Evolutionary conservation across 345 rosid species (phyloP), one percentile per base, ranked within the genome.

Genomic region (Eutrema heterophyllum): DNA sequence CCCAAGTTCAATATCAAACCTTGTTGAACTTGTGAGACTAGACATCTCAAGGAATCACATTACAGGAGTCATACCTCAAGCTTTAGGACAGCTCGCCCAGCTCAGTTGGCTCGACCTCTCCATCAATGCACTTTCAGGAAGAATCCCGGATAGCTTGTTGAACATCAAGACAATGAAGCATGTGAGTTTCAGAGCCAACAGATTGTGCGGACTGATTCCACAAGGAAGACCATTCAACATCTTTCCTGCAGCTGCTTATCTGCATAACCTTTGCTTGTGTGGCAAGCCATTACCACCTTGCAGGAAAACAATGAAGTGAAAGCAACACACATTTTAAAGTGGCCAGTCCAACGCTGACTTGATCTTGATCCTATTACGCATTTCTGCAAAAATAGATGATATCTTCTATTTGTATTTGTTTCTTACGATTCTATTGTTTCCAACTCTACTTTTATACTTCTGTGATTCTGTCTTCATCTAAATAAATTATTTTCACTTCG

Each of bases 241-340:
- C 60, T 94, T 94, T 69, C 95, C 90, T 8, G 83, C 87, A 16
- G 83, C 79, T 61, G 96, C 98, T 60, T 94, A 91, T 84, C 89
- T 87, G 49, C 96, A 94, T 67, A 94, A 91, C 73, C 84, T 88
- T 36, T 94, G 98, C 87, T 79, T 94, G 70, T 94, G 98, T 56
- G 98, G 96, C 72, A 89, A 86, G 63, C 98, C 98, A 4, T 36
- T 94, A 77, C 92, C 90, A 63, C 88, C 93, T 41, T 91, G 98
- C 69, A 83, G 81, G 78, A 81, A 57, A 75, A 78, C 76, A 63
- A 54, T 57, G 78, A 68, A 78, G 76, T 50, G 72, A 77, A 51
- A 64, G 24, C 14, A 55, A 53, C n/a, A 21, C 63, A 35, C 57
- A 18, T 41, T 59, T 44, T 7, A 9, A 75, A 68, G 64, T 60